Base-by-base conservation (phyloP, 139 green algal genomes). In the Ettlia oleoabundans region DNA sequence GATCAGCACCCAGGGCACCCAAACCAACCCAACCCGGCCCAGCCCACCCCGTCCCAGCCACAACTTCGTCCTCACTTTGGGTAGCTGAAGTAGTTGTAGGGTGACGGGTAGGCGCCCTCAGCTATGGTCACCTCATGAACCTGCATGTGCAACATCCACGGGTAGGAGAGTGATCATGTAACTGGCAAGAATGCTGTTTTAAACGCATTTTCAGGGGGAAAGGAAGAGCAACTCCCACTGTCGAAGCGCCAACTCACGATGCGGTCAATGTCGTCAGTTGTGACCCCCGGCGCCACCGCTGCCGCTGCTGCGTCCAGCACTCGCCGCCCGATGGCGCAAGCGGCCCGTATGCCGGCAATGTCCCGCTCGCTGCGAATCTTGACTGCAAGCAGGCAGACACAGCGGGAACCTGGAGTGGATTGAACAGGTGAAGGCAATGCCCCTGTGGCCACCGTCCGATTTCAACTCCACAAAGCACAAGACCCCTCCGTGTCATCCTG, bases 181-280 rank as follows among this genome's bases (percentile, higher is more conserved):
- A n/a, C n/a, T n/a, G n/a, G n/a, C n/a, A n/a, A n/a, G n/a, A n/a
- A n/a, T n/a, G n/a, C n/a, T n/a, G n/a, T n/a, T n/a, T n/a, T n/a
- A n/a, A n/a, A n/a, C n/a, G n/a, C n/a, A n/a, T n/a, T n/a, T n/a
- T n/a, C 47, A 65, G 55, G 55, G 18, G 9, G 21, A 65, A 22
- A 22, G 55, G 18, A 65, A 22, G 55, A 65, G 55, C 30, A 32
- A 22, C 18, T 32, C 5, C 21, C 18, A 22, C n/a, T n/a, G n/a
- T n/a, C n/a, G 21, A 9, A 65, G 55, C 55, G 21, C 5, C 18
- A n/a, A 18, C 86, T 86, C 84, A 96, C 94, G 15, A 98, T 83
- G n/a, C 88, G 82, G 83, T 99, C 97, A 58, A 99, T 95, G 84
- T 98, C 94, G 71, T 99, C 97, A 2, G 97, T 99, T 24, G 92